phyloP scores from a whole-genome alignment of 345 rosid species.

The Triadica sebifera region DNA sequence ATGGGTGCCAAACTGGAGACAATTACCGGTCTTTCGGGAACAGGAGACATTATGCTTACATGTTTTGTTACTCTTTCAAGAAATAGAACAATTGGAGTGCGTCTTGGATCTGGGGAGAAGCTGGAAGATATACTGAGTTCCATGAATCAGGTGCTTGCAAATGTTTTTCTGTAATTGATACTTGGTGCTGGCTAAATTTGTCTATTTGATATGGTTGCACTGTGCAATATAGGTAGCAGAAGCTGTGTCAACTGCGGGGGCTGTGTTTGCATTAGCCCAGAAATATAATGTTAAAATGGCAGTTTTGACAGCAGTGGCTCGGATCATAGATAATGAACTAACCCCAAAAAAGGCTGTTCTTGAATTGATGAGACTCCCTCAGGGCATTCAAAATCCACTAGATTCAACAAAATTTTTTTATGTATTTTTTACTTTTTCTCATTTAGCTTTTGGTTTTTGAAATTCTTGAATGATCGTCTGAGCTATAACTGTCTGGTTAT shows the following conservation, averaged over 20 bases:
- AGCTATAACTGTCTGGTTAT: slow-evolving; percentile 9
- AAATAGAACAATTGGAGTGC: slow-evolving; percentile 83
- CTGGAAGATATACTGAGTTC: slow-evolving; percentile 73
- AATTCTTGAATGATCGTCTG: background rate
- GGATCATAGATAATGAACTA: slow-evolving; percentile 78
- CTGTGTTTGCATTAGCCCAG: slow-evolving; percentile 90
- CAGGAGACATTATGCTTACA: slow-evolving; percentile 94
- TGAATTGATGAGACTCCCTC: slow-evolving; percentile 84
- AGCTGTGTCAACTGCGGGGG: slow-evolving; percentile 95
- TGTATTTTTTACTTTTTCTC: background rate
- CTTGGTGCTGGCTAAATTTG: slow-evolving; percentile 8
- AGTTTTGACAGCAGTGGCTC: slow-evolving; percentile 89
- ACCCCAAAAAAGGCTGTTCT: slow-evolving; percentile 82
- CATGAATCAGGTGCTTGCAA: slow-evolving; percentile 73
- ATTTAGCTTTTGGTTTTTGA: background rate
- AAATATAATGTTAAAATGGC: slow-evolving; percentile 91
- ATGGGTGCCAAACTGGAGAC: slow-evolving; percentile 95
- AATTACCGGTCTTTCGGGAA: slow-evolving; percentile 90
- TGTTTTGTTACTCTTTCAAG: slow-evolving; percentile 93
- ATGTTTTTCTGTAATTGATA: background rate
- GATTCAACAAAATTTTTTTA: no score
- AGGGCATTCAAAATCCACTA: slow-evolving; percentile 39
- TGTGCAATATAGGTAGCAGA: slow-evolving; percentile 63
- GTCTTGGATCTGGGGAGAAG: slow-evolving; percentile 90
- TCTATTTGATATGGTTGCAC: background rate